phyloP scores from a whole-genome alignment of 1,284 basidiomycete genomes.

The Mycena citricolor region DNA sequence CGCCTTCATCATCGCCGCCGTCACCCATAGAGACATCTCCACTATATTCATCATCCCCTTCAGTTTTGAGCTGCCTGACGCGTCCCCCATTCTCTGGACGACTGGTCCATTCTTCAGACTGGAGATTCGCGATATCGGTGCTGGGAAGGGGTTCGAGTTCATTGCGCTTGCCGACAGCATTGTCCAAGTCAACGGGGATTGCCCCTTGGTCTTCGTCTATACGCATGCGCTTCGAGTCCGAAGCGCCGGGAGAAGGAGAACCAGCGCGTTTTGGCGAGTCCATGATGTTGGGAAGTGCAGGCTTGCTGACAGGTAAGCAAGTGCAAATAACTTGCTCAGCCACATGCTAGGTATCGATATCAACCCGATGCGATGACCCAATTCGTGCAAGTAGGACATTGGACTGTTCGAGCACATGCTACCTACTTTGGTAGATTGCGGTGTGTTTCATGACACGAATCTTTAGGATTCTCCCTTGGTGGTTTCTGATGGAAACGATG shows the following conservation, averaged over 20 bases:
- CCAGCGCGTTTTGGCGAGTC: conserved; percentile 74
- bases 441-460: too few species aligned
- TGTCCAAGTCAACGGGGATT: conserved; percentile 70
- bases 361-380: too few species aligned
- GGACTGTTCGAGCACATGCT: too few species aligned
- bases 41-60: conserved; percentile 64
- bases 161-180: conserved; percentile 70
- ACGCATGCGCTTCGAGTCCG: conserved; percentile 66
- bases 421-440: too few species aligned
- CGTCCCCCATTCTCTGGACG: conserved; percentile 51
- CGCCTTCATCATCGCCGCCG: conserved; percentile 65
- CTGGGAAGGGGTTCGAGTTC: conserved; percentile 74
- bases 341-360: too few species aligned
- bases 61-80: conserved; percentile 52
- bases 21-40: conserved; percentile 76
- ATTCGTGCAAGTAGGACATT: too few species aligned
- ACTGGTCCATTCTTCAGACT: conserved; percentile 44
- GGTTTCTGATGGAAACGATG: too few species aligned
- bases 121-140: conserved; percentile 71
- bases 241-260: conserved; percentile 55
- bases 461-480: too few species aligned
- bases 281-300: too few species aligned
- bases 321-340: too few species aligned
- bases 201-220: conserved; percentile 64
- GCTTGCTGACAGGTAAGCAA: too few species aligned